A percentile compares a stretch with the other conserved stretches of the same genome.
These are phyloP conservation scores for Spergularia marina DNA, from an alignment of 148 eudicot genomes.

Conservation along the genomic window DNA sequence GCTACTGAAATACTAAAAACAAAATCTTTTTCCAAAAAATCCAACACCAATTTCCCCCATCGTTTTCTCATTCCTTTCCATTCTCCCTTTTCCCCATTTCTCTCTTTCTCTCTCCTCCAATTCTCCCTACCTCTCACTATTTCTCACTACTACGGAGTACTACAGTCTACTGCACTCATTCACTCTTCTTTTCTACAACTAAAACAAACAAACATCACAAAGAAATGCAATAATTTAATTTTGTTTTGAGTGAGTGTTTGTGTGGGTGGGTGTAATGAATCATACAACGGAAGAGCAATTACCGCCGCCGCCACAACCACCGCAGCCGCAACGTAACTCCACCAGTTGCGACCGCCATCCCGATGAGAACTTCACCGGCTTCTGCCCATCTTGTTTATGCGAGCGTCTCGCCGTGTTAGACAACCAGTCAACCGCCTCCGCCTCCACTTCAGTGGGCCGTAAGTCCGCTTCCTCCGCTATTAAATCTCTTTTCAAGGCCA, in stretches of 20 bases:
- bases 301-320: constrained; percentile 52
- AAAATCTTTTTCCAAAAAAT: constrained; percentile 4
- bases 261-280: constrained; percentile 40
- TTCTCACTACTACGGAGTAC: background rate
- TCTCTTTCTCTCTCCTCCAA: constrained; percentile 7
- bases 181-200: background rate
- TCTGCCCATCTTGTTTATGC: constrained; percentile 85
- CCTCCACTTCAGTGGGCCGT: constrained; percentile 43
- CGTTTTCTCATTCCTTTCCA: constrained; percentile 27
- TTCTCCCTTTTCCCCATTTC: background rate
- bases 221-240: constrained; percentile 26
- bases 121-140: constrained; percentile 16
- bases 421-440: constrained; percentile 33
- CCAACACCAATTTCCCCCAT: constrained; percentile 4
- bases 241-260: constrained; percentile 7
- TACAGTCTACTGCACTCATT: background rate
- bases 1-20: constrained; percentile 5
- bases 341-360: constrained; percentile 88
- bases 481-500: constrained; percentile 27
- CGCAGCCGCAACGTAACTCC: constrained; percentile 68
- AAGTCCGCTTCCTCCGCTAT: constrained; percentile 39
- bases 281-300: constrained; percentile 46
- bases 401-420: constrained; percentile 81
- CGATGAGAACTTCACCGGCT: constrained; percentile 71
- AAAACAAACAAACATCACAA: background rate